Evolutionary conservation across 345 rosid genomes (phyloP).

Genomic region (Eutrema yunnanense): DNA sequence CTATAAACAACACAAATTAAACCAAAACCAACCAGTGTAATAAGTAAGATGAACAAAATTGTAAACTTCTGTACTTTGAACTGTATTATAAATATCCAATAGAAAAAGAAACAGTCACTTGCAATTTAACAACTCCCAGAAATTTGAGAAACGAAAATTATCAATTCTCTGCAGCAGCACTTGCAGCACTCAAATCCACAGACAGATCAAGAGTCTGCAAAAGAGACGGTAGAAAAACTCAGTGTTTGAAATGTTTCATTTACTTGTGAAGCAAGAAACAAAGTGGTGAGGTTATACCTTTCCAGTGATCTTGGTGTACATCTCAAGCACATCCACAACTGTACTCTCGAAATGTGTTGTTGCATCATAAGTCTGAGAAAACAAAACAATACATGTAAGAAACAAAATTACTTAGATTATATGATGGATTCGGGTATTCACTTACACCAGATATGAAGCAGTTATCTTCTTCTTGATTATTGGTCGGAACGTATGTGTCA

Average conservation of each 20-base stretch:
- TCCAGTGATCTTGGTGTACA: conserved; percentile 79
- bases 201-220: conserved; percentile 64
- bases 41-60: background rate
- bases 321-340: conserved; percentile 61
- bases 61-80: background rate
- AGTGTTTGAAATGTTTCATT: background rate
- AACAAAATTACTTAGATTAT: background rate
- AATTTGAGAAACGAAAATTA: background rate
- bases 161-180: conserved; percentile 42
- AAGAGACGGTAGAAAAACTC: background rate
- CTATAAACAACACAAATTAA: background rate
- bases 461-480: conserved; percentile 70
- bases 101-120: background rate
- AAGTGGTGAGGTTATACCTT: conserved; percentile 42
- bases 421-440: background rate
- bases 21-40: conserved; percentile 5
- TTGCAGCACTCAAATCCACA: conserved; percentile 81
- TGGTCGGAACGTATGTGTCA: conserved; percentile 74
- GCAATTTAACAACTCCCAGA: conserved; percentile 4
- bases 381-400: conserved; percentile 6
- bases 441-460: conserved; percentile 90
- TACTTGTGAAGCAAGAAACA: conserved; percentile 17
- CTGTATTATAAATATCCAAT: conserved; percentile 4
- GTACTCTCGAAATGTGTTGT: conserved; percentile 91
- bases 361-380: conserved; percentile 65